Evolutionary conservation across 139 green algal genomes (phyloP), one percentile per base, ranked within the genome.

Genomic region (Limnomonas spitsbergensis): DNA sequence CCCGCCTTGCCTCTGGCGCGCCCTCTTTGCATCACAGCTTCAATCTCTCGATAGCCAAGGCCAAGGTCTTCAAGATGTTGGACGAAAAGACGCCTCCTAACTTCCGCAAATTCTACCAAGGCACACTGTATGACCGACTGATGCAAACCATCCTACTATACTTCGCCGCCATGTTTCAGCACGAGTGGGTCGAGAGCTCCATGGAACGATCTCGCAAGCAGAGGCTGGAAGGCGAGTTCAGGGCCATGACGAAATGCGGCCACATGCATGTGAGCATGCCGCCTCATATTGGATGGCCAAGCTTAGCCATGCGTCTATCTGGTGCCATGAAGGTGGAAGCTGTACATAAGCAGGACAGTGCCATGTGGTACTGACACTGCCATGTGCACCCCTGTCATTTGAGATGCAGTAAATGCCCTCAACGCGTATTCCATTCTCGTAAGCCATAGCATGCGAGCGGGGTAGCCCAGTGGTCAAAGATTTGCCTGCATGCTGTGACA

Each of bases 141-240:
- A 68, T 87, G 67, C 80, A 87, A 53, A 80, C 83, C 40, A 73
- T 54, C 39, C 76, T 90, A 29, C 81, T 90, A 27, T 85, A 85
- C 56, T 87, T 90, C 67, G 82, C 76, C 7, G 79, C 82, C 0
- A 71, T 81, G 38, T 88, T 88, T 61, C 82, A 73, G 73, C 54
- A 69, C 42, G 83, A 80, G 53, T 84, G 79, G 83, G 52, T 84
- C 1, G 66, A 82, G 0, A 78, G 73, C 35, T 32, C 83, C 38
- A 85, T 87, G 81, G 86, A 90, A 20, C 73, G 76, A 20, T 73
- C 82, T 40, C 76, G 85, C 38, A 86, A 90, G 72, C 75, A 83
- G 71, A 82, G 87, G 66, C 53, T 88, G 31, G 82, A 90, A 54
- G 82, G 82, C 34, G 26, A 7, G n/a, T n/a, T n/a, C n/a, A n/a